These are phyloP conservation scores for Pythium diclinum DNA, from an alignment of 352 stramenopile genomes.

Conservation along the genomic window DNA sequence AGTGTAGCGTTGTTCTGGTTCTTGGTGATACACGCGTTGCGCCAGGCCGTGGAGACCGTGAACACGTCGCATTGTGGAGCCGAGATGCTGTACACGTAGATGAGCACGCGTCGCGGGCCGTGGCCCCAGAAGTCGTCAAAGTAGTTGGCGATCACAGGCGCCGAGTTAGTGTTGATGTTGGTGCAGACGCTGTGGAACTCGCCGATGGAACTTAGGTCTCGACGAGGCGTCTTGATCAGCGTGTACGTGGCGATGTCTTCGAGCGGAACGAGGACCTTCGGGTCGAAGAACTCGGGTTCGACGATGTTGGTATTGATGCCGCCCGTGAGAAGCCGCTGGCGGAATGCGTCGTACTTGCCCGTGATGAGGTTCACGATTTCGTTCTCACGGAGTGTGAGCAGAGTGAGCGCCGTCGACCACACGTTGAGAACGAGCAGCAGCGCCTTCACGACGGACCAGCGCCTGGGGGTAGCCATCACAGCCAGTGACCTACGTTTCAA, in stretches of 20 bases:
- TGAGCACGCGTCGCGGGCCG: conserved; percentile 21
- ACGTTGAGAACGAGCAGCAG: conserved; percentile 13
- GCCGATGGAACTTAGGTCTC: conserved; percentile 21
- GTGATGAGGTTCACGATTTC: conserved; percentile 6
- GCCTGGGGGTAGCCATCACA: neutral
- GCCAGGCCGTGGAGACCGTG: neutral
- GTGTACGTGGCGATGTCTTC: conserved; percentile 23
- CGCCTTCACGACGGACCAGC: conserved; percentile 1
- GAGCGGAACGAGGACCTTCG: conserved; percentile 22
- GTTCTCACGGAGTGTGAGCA: conserved; percentile 23
- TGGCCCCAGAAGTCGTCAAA: conserved; percentile 36
- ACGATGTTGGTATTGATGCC: conserved; percentile 29
- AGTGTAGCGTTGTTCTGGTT: conserved; percentile 29
- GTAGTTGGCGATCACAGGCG: conserved; percentile 23
- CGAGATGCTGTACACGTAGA: conserved; percentile 34
- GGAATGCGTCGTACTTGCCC: conserved; percentile 19
- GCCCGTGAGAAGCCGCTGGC: conserved; percentile 12
- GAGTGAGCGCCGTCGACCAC: conserved; percentile 14
- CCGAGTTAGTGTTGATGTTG: conserved; percentile 15
- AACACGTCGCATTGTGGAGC: conserved; percentile 24
- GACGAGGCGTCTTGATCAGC: conserved; percentile 25
- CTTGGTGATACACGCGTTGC: conserved; percentile 28
- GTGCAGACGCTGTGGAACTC: conserved; percentile 29
- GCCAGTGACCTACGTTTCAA: neutral
- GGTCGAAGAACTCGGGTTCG: neutral